phyloP scores from a whole-genome alignment of 2,329 filamentous ascomycete genomes.

The Stenocarpella maydis region DNA sequence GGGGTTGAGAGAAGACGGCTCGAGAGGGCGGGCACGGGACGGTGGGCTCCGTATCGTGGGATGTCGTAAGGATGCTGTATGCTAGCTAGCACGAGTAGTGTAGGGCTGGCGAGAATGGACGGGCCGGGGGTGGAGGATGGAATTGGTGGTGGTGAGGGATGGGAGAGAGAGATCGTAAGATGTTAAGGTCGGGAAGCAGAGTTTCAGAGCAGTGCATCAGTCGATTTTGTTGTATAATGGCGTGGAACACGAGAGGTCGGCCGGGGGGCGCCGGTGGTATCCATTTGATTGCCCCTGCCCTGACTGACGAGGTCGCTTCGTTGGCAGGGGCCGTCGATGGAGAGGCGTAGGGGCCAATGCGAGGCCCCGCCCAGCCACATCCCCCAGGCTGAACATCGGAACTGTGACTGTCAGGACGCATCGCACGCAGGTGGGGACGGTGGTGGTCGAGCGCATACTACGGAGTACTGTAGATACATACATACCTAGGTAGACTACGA shows the following conservation, averaged over 20 bases:
- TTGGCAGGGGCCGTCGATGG: slow-evolving; percentile 22
- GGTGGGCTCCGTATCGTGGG: slow-evolving; percentile 17
- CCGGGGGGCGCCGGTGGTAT: slow-evolving; percentile 23
- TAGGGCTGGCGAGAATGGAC: slow-evolving; percentile 23
- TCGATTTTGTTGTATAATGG: slow-evolving; percentile 20
- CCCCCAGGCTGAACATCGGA: too few species aligned
- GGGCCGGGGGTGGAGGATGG: slow-evolving; percentile 8
- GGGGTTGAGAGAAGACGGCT: too few species aligned
- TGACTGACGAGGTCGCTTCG: too few species aligned
- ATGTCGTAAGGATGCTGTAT: background rate
- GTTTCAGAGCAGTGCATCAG: slow-evolving; percentile 23
- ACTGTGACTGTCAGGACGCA: too few species aligned
- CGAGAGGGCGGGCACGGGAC: too few species aligned
- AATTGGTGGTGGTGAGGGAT: slow-evolving; percentile 22
- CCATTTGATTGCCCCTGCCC: too few species aligned
- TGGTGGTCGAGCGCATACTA: too few species aligned
- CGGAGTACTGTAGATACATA: too few species aligned
- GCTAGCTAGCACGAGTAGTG: too few species aligned
- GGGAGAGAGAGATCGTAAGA: slow-evolving; percentile 21
- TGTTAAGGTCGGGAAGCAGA: slow-evolving; percentile 15
- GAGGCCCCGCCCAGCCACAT: background rate
- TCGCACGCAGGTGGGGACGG: slow-evolving; percentile 19
- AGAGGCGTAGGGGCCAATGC: too few species aligned
- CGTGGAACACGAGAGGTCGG: slow-evolving; percentile 16
- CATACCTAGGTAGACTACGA: too few species aligned